Evolutionary conservation across 768 basidiomycete genomes (phyloP), one percentile per base, ranked within the genome.

Genomic region (Boletellus ananiceps): DNA sequence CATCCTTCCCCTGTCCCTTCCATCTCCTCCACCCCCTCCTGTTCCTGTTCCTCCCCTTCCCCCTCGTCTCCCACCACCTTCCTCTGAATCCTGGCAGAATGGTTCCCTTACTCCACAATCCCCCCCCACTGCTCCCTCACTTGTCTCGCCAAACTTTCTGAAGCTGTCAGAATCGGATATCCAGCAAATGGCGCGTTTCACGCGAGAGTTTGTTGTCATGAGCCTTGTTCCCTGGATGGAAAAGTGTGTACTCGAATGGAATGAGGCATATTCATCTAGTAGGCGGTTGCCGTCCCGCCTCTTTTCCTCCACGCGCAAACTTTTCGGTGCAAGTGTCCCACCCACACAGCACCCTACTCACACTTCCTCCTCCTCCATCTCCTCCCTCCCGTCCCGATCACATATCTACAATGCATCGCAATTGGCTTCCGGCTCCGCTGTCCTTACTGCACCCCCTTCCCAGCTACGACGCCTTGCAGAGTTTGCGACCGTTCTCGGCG

Each of bases 221-320:
- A 93, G 88, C 61, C 68, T 98, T 39, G 66, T 97, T 3, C 94
- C 94, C 1, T 97, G 90, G 90, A 94, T 98, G 91, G 95, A 98
- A 70, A 90, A 86, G 60, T 86, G 84, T 65, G 88, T 94, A 5
- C 57, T 91, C 40, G 90, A 95, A 55, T 95, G 93, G 91, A 97
- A 96, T 63, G 94, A 98, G 71, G 75, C 75, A 75, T 88, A 85
- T 66, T 80, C 81, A 4, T 86, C 86, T 7, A 85, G 83, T 13
- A 80, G 86, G 44, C 76, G 89, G 13, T 70, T 92, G n/a, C 87
- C 88, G 5, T 91, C 83, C 1, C 83, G 88, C 5, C 67, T 93
- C n/a, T 89, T 93, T 63, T 85, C 88, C 15, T 91, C 90, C 5
- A 92, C 89, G 19, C 82, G 88, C 44, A 81, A 88, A 33, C 67